Base-by-base conservation (phyloP, 805 yeast genomes). In the Yamadazyma tumulicola region DNA sequence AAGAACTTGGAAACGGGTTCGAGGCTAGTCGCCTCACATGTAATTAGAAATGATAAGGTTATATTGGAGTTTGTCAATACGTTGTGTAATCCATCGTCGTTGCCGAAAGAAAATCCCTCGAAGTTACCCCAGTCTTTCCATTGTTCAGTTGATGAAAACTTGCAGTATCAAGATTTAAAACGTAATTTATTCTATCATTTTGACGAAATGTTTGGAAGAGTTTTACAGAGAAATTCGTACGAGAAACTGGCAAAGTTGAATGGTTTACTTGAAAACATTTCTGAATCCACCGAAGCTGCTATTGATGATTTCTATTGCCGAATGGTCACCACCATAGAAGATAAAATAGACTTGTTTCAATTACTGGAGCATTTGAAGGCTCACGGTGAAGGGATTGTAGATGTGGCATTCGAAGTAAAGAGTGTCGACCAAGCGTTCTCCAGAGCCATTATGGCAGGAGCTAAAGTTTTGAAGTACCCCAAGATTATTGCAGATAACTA, bases 371-470 rank as follows among this genome's bases (percentile, higher is more conserved):
- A 36, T 19, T 13, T 64, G 51, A 40, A 43, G 9, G 38, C 47
- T 4, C 95, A 86, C 54, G 91, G 94, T 1, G 89, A 84, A 51
- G 84, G 86, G 4, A 85, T 85, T n/a, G 76, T 76, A 53, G 93
- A 86, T 49, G 75, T 86, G 8, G 74, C 86, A 0, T 81, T 85
- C 46, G 51, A 51, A n/a, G 91, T 84, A 0, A 61, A 57, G 4
- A 63, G 79, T 45, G 75, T 75, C 9, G 68, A 61, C 4, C 43
- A 43, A 1, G 64, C 72, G 2, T 80, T 54, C 41, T 41, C 53
- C 1, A 57, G 57, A 24, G 85, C 91, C 0, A 45, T 75, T 3
- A 29, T 43, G 2, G 61, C 61, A 12, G 89, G 89, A 1, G 89
- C 82, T 1, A 49, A 48, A 19, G 41, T 65, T 0, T 37, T 57